These are phyloP conservation scores for Capsicum baccatum DNA, from an alignment of 257 asterid species.

Conservation along the genomic window DNA sequence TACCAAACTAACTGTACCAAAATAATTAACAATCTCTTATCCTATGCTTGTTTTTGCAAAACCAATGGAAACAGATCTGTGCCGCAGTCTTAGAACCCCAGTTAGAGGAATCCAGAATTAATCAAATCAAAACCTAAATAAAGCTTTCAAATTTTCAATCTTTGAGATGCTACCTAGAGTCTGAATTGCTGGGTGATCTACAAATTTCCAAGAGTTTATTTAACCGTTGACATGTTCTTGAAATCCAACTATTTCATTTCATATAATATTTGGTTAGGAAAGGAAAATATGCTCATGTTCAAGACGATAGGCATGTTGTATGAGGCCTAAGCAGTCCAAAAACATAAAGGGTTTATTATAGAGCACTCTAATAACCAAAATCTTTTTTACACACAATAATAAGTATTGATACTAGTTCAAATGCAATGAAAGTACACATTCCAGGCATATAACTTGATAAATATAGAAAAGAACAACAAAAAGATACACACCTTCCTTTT, in stretches of 20 bases:
- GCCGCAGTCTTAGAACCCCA: not conserved
- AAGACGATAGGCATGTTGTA: not conserved
- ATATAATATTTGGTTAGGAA: not conserved
- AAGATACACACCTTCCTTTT: conserved; percentile 48
- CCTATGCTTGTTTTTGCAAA: not conserved
- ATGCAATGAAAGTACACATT: not conserved
- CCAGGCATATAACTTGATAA: not conserved
- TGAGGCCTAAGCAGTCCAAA: not conserved
- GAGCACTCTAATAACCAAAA: not conserved
- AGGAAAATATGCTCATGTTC: not conserved
- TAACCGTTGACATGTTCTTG: not conserved
- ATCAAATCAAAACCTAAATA: not conserved
- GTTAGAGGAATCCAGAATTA: not conserved
- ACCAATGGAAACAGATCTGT: not conserved
- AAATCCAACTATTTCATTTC: not conserved
- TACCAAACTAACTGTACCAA: not conserved
- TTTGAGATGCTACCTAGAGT: conserved; percentile 2
- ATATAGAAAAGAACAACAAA: not conserved
- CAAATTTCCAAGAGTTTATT: not conserved
- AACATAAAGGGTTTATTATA: not conserved
- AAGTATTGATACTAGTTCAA: not conserved
- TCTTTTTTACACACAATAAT: not conserved
- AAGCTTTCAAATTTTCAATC: not conserved
- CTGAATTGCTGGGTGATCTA: conserved; percentile 24
- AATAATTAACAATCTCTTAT: not conserved